Evolutionary conservation across 2,329 filamentous ascomycete genomes (phyloP).

Genomic region (Clarireedia paspali): DNA sequence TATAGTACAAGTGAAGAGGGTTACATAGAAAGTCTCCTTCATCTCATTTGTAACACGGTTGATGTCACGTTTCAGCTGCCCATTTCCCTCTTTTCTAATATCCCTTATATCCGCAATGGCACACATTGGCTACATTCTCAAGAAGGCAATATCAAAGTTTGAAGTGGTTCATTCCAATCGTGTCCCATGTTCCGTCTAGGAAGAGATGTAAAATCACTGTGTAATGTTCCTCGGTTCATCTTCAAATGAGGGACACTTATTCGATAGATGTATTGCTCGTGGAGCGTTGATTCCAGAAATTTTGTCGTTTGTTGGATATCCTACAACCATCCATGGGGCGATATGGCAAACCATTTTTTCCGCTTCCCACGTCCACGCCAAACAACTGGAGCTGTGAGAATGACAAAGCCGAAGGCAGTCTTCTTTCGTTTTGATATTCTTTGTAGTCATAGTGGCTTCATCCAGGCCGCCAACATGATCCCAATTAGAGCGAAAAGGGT

Average conservation of each 20-base stretch:
- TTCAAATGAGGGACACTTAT: not conserved
- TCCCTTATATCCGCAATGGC: too few species aligned
- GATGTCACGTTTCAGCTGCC: too few species aligned
- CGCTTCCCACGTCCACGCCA: slow-evolving; percentile 45
- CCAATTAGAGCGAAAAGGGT: slow-evolving; percentile 32
- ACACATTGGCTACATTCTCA: too few species aligned
- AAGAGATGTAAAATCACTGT: too few species aligned
- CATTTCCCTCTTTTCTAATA: too few species aligned
- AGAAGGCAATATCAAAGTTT: too few species aligned
- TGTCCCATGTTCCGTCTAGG: too few species aligned
- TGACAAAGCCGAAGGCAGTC: slow-evolving; percentile 39
- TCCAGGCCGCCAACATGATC: slow-evolving; percentile 46
- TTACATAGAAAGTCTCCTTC: too few species aligned
- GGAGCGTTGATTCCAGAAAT: slow-evolving; percentile 33
- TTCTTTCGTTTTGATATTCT: slow-evolving; percentile 33
- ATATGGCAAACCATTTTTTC: slow-evolving; percentile 34
- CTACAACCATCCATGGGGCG: slow-evolving; percentile 44
- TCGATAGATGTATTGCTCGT: not conserved
- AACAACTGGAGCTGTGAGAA: slow-evolving; percentile 33
- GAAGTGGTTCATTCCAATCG: not conserved
- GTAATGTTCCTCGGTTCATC: too few species aligned
- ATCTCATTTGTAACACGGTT: too few species aligned
- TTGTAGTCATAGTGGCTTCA: slow-evolving; percentile 34
- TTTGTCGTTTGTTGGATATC: slow-evolving; percentile 29
- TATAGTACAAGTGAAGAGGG: too few species aligned